Evolutionary conservation across 2,329 filamentous ascomycete species (phyloP), one percentile per base, ranked within the genome.

Genomic region (Claviceps africana): DNA sequence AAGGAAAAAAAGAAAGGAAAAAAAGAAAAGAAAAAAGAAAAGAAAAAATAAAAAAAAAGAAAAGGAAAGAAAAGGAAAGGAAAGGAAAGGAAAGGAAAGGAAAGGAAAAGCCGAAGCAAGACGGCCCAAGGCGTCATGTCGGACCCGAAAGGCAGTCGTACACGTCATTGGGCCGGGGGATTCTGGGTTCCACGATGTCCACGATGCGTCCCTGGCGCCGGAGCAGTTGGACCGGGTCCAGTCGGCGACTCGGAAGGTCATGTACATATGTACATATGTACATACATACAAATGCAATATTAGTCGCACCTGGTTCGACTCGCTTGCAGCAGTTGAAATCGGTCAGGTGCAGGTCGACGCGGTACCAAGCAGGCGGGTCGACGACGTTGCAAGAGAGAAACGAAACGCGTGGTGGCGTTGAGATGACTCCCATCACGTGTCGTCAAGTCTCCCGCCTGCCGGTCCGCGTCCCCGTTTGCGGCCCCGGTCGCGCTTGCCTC

Each of bases 181-280:
- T 30, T 49, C n/a, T 50, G 47, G 47, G 47, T 39, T 30, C 13
- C 37, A 17, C 28, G 47, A 42, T 25, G 22, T 30, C 13, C 37
- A 17, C 28, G 47, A 42, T 25, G 22, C 35, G 48, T 40, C 25
- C 17, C 47, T 47, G 47, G 51, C 50, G 51, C 47, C 51, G 51
- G 51, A 53, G 51, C 47, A 50, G 19, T 37, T 50, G 47, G 47
- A 31, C 51, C 51, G 51, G 40, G 9, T 25, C 22, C 37, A 37
- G 15, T 37, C 8, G 7, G 5, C 35, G 35, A n/a, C 2, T 5
- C 10, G 13, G 10, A n/a, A 8, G 17, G 35, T n/a, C 5, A n/a
- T 37, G 35, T 17, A 7, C 17, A 5, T 15, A 35, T 15, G 33
- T 5, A 13, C 33, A 15, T 35, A 5, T 25, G 25, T 5, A 25